Evolutionary conservation across 306 rosid genomes (phyloP), one percentile per base, ranked within the genome.

Genomic region (Dryas octopetala): DNA sequence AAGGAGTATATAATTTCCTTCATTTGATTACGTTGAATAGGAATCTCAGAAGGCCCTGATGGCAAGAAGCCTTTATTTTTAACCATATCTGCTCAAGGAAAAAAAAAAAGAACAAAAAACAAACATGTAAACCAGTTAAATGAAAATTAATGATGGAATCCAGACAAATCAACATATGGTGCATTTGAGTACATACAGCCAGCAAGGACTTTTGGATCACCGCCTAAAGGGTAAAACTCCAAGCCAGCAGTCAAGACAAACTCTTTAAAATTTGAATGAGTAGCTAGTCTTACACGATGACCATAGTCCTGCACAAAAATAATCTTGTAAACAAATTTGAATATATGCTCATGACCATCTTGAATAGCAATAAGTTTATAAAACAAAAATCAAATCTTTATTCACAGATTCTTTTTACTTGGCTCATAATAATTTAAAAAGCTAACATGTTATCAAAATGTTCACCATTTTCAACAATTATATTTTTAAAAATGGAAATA

Each of bases 31-130:
- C 99, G 86, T 79, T 96, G 99, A 50, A 83, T 41, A 62, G 91
- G 98, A 85, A 96, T 92, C 66, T 96, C 99, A 71, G 98, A 96
- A 76, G 99, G 99, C 75, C 98, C 99, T 4, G 99, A 96, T 13
- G 99, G 99, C 80, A 92, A 85, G 88, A 96, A 96, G 60, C 99
- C 99, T 85, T 96, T 96, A 78, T 96, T 96, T 82, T 96, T 96
- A 66, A 96, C 99, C 99, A 96, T 96, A 89, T 90, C 99, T 96
- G 89, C 79, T 58, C 81, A 2, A 61, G 41, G 16, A 64, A 78
- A 66, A 14, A 84, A 59, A 43, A 66, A 69, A 70, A 32, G 38
- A 32, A 32, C 38, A 32, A 32, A 32, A 17, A 64, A 38, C 57
- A 23, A 61, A 9, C 43, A 71, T 65, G 77, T 60, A 38, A 71